Base-by-base conservation (phyloP, 1,139 yeast species). In the Yamadazyma friedrichii region DNA sequence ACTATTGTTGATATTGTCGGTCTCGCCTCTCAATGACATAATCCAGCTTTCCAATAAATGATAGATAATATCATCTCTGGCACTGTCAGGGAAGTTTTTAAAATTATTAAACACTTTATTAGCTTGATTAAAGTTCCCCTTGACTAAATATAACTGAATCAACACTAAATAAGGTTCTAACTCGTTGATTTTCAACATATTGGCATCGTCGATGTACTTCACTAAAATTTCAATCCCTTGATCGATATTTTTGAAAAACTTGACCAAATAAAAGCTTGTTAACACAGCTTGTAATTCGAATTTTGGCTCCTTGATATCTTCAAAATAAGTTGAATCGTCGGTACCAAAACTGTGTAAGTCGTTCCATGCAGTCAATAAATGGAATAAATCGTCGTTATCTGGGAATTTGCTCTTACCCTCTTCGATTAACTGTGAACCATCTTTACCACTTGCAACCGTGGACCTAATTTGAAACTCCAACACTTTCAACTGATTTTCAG, bases 1-100 rank as follows among this genome's bases (percentile, higher is more conserved):
- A 2, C 86, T 70, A 48, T 79, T 78, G 58, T 76, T 83, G 47
- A 80, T 74, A 48, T 74, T 67, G 44, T 74, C 76, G 20, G 79
- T 73, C 41, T 79, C 82, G 37, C 84, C 86, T 51, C 66, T 68
- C 29, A 71, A 59, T 39, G 84, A 62, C 43, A 74, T 69, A 15
- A 80, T 67, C 82, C 87, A 82, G 13, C 86, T 76, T 55, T 85
- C 93, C 40, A 84, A 73, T 12, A 84, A 70, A 53, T 82, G 85
- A 60, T 74, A 83, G 38, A 83, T 75, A 40, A 84, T 77, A 51
- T 76, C 78, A 58, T 85, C 94, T 55, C 82, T 78, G 16, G 86
- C 73, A 63, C 55, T 48, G 28, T 56, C 60, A 3, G 68, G 65
- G 41, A 83, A 79, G 43, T 59, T 63, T 48, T 62, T 59, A 47